Conservation (phyloP, 1,139 yeast genomes). For the Taphrina sp. region DNA sequence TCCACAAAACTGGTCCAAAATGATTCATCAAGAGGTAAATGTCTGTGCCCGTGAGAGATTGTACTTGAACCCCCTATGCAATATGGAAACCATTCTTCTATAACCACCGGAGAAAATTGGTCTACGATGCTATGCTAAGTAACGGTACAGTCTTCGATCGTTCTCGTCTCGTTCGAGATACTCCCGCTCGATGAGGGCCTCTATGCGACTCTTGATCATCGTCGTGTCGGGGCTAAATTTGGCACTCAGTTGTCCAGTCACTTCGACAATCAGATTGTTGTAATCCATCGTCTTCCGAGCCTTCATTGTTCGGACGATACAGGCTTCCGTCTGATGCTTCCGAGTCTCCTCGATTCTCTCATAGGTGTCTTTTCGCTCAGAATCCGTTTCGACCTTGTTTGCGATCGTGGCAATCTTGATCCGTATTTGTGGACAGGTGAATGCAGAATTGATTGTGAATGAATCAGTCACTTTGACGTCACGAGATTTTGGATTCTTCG, state of each 20-base stretch:
- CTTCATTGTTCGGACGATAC: constrained; percentile 85
- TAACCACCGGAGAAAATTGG: too few relatives aligned
- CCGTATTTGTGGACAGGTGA: constrained; percentile 67
- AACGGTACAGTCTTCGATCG: constrained; percentile 63
- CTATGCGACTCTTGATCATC: constrained; percentile 74
- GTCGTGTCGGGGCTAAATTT: constrained; percentile 70
- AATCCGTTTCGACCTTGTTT: constrained; percentile 46
- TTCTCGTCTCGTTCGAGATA: constrained; percentile 71
- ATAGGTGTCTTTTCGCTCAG: constrained; percentile 49
- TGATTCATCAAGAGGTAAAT: too few relatives aligned
- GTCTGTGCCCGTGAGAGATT: too few relatives aligned
- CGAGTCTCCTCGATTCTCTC: constrained; percentile 51
- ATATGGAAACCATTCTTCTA: too few relatives aligned
- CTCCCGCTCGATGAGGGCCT: constrained; percentile 76
- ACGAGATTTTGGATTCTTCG: constrained; percentile 65
- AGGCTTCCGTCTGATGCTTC: constrained; percentile 73
- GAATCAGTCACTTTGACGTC: constrained; percentile 64
- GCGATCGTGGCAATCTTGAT: constrained; percentile 78
- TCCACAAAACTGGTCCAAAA: too few relatives aligned
- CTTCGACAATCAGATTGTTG: constrained; percentile 64
- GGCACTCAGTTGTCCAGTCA: constrained; percentile 58
- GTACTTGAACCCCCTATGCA: too few relatives aligned
- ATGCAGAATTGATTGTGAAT: constrained; percentile 67
- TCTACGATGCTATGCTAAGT: constrained; percentile 59
- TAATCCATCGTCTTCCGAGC: constrained; percentile 62